Percentiles rank a stretch among this genome's conserved stretches.
Conservation (phyloP, 148 eudicot species). For the Diospyros kaki region DNA sequence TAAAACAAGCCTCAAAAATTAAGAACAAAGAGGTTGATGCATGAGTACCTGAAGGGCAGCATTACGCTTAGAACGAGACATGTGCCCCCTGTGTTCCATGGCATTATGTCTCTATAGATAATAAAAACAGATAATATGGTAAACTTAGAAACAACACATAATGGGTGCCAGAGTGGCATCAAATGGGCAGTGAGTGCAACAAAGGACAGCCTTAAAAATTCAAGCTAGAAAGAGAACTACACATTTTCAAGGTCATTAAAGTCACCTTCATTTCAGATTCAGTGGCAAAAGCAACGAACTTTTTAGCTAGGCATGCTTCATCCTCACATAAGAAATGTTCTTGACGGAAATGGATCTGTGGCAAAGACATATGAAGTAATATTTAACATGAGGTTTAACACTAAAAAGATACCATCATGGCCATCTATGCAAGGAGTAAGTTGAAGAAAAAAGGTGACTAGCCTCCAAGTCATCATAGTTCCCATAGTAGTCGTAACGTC, state of each 20-base stretch:
- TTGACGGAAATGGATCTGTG: constrained; percentile 66
- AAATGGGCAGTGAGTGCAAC: neutral
- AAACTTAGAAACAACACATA: constrained; percentile 7
- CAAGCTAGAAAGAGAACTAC: constrained; percentile 3
- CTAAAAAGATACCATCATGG: constrained; percentile 17
- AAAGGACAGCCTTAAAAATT: neutral
- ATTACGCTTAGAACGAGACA: constrained; percentile 91
- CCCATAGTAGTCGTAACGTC: constrained; percentile 65
- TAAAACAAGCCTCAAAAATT: neutral
- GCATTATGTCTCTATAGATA: constrained; percentile 68
- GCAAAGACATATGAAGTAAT: neutral
- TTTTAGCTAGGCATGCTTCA: constrained; percentile 70
- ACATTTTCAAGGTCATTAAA: neutral
- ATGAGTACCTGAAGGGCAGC: constrained; percentile 71
- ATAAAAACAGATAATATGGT: neutral
- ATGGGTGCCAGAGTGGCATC: neutral
- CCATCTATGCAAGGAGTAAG: neutral
- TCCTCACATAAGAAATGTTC: constrained; percentile 77
- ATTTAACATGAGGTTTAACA: neutral
- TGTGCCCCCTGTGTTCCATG: constrained; percentile 82
- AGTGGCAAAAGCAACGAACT: constrained; percentile 64
- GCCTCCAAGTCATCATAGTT: constrained; percentile 91
- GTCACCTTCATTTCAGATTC: constrained; percentile 82
- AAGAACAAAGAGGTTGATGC: neutral
- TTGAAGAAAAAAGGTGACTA: neutral